These are phyloP conservation scores for Yamadazyma ubonensis DNA, from an alignment of 805 yeast species.

Conservation along the genomic window DNA sequence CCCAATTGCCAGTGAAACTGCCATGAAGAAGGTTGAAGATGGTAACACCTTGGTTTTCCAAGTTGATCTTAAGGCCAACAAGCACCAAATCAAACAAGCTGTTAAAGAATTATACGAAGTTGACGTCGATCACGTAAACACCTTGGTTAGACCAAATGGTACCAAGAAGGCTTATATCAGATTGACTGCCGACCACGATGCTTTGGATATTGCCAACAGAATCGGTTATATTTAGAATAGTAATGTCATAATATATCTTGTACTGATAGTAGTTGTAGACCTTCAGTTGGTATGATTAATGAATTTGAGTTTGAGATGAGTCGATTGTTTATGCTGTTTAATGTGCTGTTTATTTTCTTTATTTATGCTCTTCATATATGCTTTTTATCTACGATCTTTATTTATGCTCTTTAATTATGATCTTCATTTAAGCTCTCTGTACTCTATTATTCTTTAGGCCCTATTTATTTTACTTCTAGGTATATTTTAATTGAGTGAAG, in stretches of 20 bases:
- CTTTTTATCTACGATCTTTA: too few relatives aligned
- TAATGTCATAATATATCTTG: constrained; percentile 13
- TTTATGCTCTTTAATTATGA: too few relatives aligned
- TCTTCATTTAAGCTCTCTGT: too few relatives aligned
- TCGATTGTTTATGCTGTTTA: too few relatives aligned
- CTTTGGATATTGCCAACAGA: constrained; percentile 99
- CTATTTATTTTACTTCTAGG: too few relatives aligned
- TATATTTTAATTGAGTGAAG: too few relatives aligned
- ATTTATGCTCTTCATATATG: too few relatives aligned
- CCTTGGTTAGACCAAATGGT: constrained; percentile 98
- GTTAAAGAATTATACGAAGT: constrained; percentile 98
- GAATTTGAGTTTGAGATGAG: too few relatives aligned
- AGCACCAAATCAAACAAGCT: constrained; percentile 96
- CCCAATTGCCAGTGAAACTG: constrained; percentile 97
- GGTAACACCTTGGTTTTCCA: constrained; percentile 99
- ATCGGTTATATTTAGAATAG: constrained; percentile 86
- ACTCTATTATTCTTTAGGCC: too few relatives aligned
- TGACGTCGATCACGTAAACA: constrained; percentile 91
- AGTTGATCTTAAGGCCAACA: constrained; percentile 96
- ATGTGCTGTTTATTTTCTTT: too few relatives aligned
- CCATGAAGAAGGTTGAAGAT: constrained; percentile 99
- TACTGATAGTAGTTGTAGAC: neutral
- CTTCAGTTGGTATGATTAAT: neutral
- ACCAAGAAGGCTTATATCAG: constrained; percentile 99
- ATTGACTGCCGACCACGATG: constrained; percentile 98